Evolutionary conservation across 192 early-diverging fungal genomes (phyloP), one percentile per base, ranked within the genome.

Genomic region (Mortierella alpina): DNA sequence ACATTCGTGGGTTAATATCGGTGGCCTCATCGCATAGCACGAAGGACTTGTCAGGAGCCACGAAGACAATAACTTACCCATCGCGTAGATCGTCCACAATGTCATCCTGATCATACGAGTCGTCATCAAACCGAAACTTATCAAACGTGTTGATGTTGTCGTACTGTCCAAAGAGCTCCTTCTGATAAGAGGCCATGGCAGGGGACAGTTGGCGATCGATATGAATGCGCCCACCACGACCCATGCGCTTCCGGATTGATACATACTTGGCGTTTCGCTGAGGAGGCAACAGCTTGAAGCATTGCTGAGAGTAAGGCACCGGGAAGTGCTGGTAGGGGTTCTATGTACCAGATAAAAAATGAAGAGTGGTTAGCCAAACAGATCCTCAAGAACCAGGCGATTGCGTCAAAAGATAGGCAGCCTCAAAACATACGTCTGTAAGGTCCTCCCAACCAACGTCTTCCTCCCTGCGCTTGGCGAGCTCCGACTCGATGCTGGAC

Each of bases 211-310:
- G 86, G 20, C 94, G 89, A 83, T 96, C 94, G 42, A 95, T 86
- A 52, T 90, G 84, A 11, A 92, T 83, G 42, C 95, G 84, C n/a
- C 95, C 95, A 23, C 94, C 93, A 59, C 95, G 87, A 12, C 95
- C 95, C 39, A 94, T 59, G 22, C 95, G 84, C 66, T 83, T 87
- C 53, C 93, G 79, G 47, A 84, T 89, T 39, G 72, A 68, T 6
- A 83, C 63, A n/a, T 40, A 74, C 63, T 62, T 81, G 63, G 23
- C 65, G 31, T 63, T 73, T 47, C 70, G 56, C 49, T 54, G 62
- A 31, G 63, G 73, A 52, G 63, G 68, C 50, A 74, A 44, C 15
- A 59, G 55, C 41, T 73, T 77, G 59, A 71, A 87, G 59, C 63
- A 85, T 51, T 83, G 81, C 50, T 78, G 66, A 10, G 81, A 66